Evolutionary conservation across 306 rosid genomes (phyloP), one percentile per base, ranked within the genome.

Genomic region (Calophaca sinica): DNA sequence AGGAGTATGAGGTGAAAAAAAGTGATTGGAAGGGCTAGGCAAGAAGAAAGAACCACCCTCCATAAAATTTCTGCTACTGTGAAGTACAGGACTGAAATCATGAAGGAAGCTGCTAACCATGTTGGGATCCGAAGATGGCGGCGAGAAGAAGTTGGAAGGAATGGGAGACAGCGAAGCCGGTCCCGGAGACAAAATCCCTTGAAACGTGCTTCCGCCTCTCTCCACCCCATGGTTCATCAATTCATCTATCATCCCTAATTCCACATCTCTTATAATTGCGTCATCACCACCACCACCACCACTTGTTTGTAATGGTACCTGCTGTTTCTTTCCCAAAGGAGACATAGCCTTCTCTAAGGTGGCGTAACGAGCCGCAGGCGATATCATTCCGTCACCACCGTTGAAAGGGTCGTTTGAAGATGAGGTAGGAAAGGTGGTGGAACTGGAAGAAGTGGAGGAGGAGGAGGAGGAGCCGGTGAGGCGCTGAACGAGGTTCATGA

Each of bases 401-500:
- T 11, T 58, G 74, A 72, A 72, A 72, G 82, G 77, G 39, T 72
- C 79, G 6, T 39, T 72, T 5, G 74, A 15, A 6, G 80, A 13
- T 6, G 35, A 7, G 2, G 4, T 15, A 5, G 55, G 4, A 12
- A 10, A 50, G 12, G 55, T 9, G 5, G 55, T 3, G 33, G 77
- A 50, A 0, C 26, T 20, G 26, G 82, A 73, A 0, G 86, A 29
- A 1, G 83, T 35, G 0, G 82, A 54, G 0, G 79, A 20, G 0
- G 79, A 32, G 1, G 84, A 71, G 0, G 76, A 45, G 3, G 87
- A 73, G 0, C 97, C 97, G 0, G 97, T 92, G n/a, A 92, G 89
- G 75, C 97, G 90, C 67, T 92, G 96, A 46, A 92, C 97, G 0
- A 92, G 90, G 80, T 74, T 83, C 96, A 80, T 92, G 87, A 92